Conservation (phyloP, 805 yeast species). For the Wickerhamiella sorbophila region DNA sequence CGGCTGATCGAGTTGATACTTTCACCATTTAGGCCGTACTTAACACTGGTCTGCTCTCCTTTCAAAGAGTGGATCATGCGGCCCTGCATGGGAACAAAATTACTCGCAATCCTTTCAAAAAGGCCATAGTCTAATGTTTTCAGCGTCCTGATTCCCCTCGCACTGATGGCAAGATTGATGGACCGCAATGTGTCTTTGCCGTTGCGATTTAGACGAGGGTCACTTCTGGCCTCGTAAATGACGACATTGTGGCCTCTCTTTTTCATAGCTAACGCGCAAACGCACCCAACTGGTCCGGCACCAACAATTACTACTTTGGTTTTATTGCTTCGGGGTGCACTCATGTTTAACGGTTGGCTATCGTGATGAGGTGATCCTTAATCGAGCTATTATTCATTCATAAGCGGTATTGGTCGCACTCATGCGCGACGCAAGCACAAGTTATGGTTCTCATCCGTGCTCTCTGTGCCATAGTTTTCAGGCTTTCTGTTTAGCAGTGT, state of each 20-base stretch:
- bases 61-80: constrained; percentile 69
- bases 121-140: constrained; percentile 44
- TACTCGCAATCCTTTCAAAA: constrained; percentile 39
- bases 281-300: constrained; percentile 81
- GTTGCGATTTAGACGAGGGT: constrained; percentile 34
- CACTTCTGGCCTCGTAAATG: constrained; percentile 56
- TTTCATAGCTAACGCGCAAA: constrained; percentile 68
- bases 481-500: no score
- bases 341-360: no score
- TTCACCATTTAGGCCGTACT: constrained; percentile 72
- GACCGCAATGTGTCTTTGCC: constrained; percentile 27
- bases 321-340: not conserved
- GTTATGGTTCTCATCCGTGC: no score
- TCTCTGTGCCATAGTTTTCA: no score
- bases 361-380: no score
- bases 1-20: constrained; percentile 77
- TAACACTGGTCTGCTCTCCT: constrained; percentile 53
- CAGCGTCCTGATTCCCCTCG: constrained; percentile 65
- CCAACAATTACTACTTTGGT: constrained; percentile 41
- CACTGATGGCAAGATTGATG: constrained; percentile 78
- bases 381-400: no score
- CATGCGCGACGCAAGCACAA: no score
- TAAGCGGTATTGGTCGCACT: no score
- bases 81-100: constrained; percentile 74
- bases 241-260: constrained; percentile 59